Percentiles rank a stretch among this genome's conserved stretches.
Evolutionary conservation across 2,329 filamentous ascomycete species (phyloP).

Genomic region (Claviceps quebecensis): DNA sequence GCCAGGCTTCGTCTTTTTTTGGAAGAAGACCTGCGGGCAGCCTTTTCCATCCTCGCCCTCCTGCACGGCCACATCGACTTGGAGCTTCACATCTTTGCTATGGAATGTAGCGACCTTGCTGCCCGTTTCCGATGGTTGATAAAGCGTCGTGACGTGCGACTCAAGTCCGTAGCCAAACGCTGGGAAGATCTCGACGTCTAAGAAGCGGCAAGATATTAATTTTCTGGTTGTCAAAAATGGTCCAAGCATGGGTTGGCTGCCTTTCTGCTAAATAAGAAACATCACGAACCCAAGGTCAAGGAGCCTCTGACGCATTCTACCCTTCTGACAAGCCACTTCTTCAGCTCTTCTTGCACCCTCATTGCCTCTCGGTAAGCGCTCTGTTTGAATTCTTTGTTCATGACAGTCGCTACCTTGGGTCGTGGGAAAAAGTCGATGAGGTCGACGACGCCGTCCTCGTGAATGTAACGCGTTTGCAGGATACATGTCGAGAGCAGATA

Average conservation of each 20-base stretch:
- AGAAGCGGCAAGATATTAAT: neutral
- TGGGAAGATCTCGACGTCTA: constrained; percentile 57
- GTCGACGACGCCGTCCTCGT: constrained; percentile 61
- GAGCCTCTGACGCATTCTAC: constrained; percentile 59
- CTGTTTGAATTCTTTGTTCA: constrained; percentile 32
- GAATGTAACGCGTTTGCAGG: constrained; percentile 63
- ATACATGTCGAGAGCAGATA: constrained; percentile 65
- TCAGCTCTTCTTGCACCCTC: constrained; percentile 45
- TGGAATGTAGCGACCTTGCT: constrained; percentile 52
- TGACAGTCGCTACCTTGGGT: constrained; percentile 42
- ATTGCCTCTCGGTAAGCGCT: constrained; percentile 39
- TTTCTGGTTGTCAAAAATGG: neutral
- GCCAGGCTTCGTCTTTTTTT: constrained; percentile 34
- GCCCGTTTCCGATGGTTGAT: constrained; percentile 25
- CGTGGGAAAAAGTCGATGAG: constrained; percentile 65
- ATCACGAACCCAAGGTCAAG: constrained; percentile 39
- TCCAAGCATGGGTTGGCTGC: neutral
- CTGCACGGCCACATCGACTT: constrained; percentile 55
- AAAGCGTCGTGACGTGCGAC: constrained; percentile 43
- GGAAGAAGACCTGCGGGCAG: constrained; percentile 41
- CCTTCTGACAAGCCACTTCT: constrained; percentile 56
- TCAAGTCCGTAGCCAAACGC: constrained; percentile 57
- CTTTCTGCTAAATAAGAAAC: neutral
- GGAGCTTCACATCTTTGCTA: constrained; percentile 42
- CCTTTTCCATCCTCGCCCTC: constrained; percentile 26